phyloP scores from a whole-genome alignment of 768 basidiomycete genomes.

The Mycena indigotica region DNA sequence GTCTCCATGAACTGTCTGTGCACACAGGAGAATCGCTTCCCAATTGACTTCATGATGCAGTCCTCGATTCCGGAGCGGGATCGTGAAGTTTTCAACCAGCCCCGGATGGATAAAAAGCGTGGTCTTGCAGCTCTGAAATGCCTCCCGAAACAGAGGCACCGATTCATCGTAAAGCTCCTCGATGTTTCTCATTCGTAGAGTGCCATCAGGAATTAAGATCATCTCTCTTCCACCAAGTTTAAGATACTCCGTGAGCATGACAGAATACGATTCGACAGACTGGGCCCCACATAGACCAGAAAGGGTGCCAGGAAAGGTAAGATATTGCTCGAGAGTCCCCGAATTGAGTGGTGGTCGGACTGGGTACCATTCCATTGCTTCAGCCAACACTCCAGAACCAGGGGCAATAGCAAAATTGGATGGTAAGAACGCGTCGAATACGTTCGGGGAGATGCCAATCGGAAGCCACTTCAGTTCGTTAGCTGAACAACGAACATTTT shows the following conservation, averaged over 20 bases:
- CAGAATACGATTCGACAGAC: neutral
- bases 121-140: constrained; percentile 11
- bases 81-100: constrained; percentile 1
- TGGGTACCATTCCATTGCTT: neutral
- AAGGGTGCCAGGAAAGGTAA: constrained; percentile 9
- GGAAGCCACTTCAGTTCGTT: constrained; percentile 14
- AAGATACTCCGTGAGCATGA: constrained; percentile 7
- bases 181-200: constrained; percentile 1
- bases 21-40: constrained; percentile 18
- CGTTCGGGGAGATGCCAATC: neutral
- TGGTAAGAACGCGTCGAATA: constrained; percentile 11
- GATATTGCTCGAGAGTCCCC: constrained; percentile 5
- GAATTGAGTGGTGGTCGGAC: neutral
- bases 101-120: constrained; percentile 12
- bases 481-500: neutral
- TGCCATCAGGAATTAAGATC: constrained; percentile 19
- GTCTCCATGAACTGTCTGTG: constrained; percentile 15
- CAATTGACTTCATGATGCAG: constrained; percentile 10
- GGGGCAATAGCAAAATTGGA: constrained; percentile 8
- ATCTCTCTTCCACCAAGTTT: constrained; percentile 5
- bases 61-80: constrained; percentile 1
- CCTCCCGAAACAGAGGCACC: constrained; percentile 9
- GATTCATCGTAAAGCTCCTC: constrained; percentile 16
- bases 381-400: neutral
- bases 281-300: neutral